Conservation (phyloP, 108 stramenopile species). For the Ochromonas danica region DNA sequence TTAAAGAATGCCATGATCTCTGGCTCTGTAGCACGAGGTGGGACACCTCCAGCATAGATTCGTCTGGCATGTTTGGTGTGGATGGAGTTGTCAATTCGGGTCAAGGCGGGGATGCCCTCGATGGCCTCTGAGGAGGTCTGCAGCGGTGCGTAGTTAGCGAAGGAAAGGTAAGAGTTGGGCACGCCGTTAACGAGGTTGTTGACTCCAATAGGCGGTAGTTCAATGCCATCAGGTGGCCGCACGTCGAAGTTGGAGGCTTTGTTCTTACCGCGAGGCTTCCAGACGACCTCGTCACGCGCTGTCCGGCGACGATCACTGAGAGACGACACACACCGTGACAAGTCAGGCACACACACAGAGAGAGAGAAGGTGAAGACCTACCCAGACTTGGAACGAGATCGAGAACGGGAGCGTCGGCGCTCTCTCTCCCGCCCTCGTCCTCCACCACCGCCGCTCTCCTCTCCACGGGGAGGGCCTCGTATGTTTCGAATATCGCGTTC, state of each 20-base stretch:
- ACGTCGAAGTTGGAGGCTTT: conserved; percentile 32
- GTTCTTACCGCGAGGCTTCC: background rate
- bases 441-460: too few relatives aligned
- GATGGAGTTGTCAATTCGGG: background rate
- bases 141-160: too few relatives aligned
- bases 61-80: conserved; percentile 84
- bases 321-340: background rate
- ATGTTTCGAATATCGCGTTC: too few relatives aligned
- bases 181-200: background rate
- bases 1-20: conserved; percentile 79
- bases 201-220: conserved; percentile 24
- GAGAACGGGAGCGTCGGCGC: background rate
- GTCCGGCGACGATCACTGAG: background rate
- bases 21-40: conserved; percentile 64
- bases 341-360: too few relatives aligned
- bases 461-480: too few relatives aligned
- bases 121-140: too few relatives aligned
- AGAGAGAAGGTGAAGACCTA: too few relatives aligned
- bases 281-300: too few relatives aligned
- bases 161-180: conserved; percentile 4
- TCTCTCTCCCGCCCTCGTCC: conserved; percentile 6
- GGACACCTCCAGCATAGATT: conserved; percentile 86
- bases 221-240: conserved; percentile 16
- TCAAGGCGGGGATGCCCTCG: background rate
- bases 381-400: conserved; percentile 3